Conservation (phyloP, 2,329 filamentous ascomycete species). For the Fusarium sp. region DNA sequence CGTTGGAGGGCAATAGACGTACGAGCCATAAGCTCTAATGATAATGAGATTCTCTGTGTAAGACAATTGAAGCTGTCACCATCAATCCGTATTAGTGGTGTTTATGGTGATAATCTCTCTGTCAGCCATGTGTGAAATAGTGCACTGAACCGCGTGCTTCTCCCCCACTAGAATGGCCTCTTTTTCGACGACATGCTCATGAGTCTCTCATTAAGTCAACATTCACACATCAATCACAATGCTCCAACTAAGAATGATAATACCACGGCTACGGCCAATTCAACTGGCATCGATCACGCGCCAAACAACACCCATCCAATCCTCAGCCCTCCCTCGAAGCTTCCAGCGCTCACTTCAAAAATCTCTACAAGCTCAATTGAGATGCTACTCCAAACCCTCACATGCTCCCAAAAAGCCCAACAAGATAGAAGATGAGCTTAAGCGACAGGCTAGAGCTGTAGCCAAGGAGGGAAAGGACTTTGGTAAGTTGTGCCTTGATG, state of each 20-base stretch:
- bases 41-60: not conserved
- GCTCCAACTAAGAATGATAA: constrained; percentile 38
- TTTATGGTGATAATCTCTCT: constrained; percentile 3
- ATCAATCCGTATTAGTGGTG: not conserved
- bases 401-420: constrained; percentile 21
- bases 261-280: constrained; percentile 35
- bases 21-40: constrained; percentile 23
- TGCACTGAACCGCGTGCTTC: not conserved
- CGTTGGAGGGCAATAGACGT: not conserved
- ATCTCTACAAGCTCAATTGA: constrained; percentile 41
- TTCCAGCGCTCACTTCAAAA: constrained; percentile 41
- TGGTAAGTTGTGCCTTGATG: constrained; percentile 17
- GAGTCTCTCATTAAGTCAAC: constrained; percentile 9
- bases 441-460: constrained; percentile 45
- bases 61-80: constrained; percentile 18
- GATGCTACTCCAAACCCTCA: constrained; percentile 44
- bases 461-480: constrained; percentile 35
- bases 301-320: not conserved
- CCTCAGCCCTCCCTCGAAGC: constrained; percentile 21
- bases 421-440: constrained; percentile 45
- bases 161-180: constrained; percentile 18
- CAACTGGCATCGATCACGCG: constrained; percentile 23
- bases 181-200: constrained; percentile 29
- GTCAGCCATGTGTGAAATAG: constrained; percentile 9
- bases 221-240: constrained; percentile 26